Evolutionary conservation across 176 grass and related monocot genomes (phyloP).

Genomic region (Stipa capillata): DNA sequence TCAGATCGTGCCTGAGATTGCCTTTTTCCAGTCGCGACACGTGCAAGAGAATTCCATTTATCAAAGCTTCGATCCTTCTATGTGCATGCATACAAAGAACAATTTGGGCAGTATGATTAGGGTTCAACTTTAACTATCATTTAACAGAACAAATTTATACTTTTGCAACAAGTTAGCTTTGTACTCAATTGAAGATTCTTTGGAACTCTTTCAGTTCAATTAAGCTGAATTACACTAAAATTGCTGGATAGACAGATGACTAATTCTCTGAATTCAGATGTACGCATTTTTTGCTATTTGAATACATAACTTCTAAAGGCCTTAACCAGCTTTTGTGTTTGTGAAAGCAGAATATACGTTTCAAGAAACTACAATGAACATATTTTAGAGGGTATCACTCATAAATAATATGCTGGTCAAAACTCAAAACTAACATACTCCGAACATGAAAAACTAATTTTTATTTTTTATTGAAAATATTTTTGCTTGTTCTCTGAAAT

Average conservation of each 20-base stretch:
- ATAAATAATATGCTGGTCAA: too few species aligned
- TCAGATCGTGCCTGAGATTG: constrained; percentile 18
- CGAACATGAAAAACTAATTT: too few species aligned
- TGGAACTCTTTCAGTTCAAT: not conserved
- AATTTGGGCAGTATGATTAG: constrained; percentile 8
- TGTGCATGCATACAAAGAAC: not conserved
- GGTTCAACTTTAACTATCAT: constrained; percentile 22
- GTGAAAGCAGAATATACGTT: not conserved
- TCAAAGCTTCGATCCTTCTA: constrained; percentile 5
- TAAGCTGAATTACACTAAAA: not conserved
- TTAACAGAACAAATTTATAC: not conserved
- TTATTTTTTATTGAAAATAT: not conserved
- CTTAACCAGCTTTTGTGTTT: not conserved
- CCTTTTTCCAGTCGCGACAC: constrained; percentile 6
- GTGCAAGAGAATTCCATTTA: not conserved
- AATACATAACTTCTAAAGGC: not conserved
- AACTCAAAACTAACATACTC: too few species aligned
- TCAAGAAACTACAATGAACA: not conserved
- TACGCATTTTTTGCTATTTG: not conserved
- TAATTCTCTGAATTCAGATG: not conserved
- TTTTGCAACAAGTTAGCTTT: constrained; percentile 3
- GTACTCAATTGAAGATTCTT: not conserved
- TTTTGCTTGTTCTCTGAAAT: not conserved
- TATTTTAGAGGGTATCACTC: not conserved
- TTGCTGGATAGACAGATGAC: not conserved